Evolutionary conservation across 208 protist genomes (phyloP).

Genomic region (Acanthamoeba lenticulata): DNA sequence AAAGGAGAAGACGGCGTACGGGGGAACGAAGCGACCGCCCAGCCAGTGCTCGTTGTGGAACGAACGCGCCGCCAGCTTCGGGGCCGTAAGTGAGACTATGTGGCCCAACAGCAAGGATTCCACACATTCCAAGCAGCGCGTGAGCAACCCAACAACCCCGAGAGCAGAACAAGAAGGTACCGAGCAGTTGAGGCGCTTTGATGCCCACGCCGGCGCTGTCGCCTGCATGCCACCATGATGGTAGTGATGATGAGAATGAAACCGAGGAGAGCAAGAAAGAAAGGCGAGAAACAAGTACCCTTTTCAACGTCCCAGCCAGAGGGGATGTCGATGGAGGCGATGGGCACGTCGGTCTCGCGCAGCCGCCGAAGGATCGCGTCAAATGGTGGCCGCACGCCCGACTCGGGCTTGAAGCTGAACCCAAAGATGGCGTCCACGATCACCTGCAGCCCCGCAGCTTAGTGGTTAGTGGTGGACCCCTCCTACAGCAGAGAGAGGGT

Average conservation of each 20-base stretch:
- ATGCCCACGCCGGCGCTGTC: constrained; percentile 26
- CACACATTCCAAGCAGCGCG: neutral
- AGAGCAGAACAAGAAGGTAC: neutral
- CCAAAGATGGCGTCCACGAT: constrained; percentile 58
- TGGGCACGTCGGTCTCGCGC: constrained; percentile 26
- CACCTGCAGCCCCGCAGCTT: neutral
- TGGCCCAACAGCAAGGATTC: neutral
- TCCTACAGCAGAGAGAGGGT: neutral
- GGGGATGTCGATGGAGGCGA: constrained; percentile 40
- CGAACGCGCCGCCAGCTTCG: neutral
- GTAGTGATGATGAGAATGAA: neutral
- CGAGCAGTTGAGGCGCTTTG: neutral
- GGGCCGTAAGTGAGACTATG: constrained; percentile 38
- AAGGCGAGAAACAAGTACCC: neutral
- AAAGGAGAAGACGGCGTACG: neutral
- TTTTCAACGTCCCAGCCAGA: constrained; percentile 62
- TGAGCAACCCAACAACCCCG: neutral
- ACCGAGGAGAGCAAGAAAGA: neutral
- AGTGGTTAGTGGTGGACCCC: neutral
- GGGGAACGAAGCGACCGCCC: constrained; percentile 50
- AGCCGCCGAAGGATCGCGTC: neutral
- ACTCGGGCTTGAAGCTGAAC: constrained; percentile 27
- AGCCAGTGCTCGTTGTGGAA: constrained; percentile 55
- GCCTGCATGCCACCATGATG: neutral
- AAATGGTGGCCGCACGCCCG: neutral